These are phyloP conservation scores for maize (Zea mays) DNA, from an alignment of 176 grass and related monocot species.

Conservation along the genomic window DNA sequence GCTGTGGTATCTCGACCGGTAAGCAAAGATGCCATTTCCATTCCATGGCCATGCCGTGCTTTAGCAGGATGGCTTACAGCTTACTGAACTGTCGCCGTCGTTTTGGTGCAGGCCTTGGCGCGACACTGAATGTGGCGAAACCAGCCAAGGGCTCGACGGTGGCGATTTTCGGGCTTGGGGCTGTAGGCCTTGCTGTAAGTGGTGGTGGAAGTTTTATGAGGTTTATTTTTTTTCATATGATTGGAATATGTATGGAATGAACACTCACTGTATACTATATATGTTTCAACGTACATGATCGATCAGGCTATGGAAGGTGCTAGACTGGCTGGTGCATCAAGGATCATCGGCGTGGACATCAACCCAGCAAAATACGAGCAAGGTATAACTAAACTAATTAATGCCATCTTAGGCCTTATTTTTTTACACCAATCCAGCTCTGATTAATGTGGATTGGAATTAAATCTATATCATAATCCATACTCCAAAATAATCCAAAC, in stretches of 20 bases:
- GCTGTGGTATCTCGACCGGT: constrained; percentile 83
- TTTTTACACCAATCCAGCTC: too few relatives aligned
- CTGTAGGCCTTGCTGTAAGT: constrained; percentile 86
- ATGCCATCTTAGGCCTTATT: too few relatives aligned
- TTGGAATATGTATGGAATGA: background rate
- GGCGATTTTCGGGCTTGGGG: constrained; percentile 84
- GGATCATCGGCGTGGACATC: constrained; percentile 85
- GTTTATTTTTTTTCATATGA: background rate
- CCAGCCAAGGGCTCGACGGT: constrained; percentile 60
- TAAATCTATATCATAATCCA: too few relatives aligned
- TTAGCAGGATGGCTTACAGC: too few relatives aligned
- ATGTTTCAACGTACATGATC: background rate
- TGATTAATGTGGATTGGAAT: too few relatives aligned
- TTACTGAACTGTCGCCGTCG: background rate
- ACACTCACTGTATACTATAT: background rate
- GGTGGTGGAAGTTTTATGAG: background rate
- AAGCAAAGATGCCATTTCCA: background rate
- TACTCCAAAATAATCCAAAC: too few relatives aligned
- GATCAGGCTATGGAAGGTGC: constrained; percentile 85
- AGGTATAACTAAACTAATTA: constrained; percentile 42
- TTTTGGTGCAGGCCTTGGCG: constrained; percentile 57
- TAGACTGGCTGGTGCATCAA: constrained; percentile 67
- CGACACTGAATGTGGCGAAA: constrained; percentile 82
- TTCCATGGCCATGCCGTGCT: too few relatives aligned
- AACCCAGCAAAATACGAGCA: constrained; percentile 74